A percentile compares a stretch with the other conserved stretches of the same genome.
Evolutionary conservation across 805 yeast genomes (phyloP).

Genomic region (Saturnispora saitoi): DNA sequence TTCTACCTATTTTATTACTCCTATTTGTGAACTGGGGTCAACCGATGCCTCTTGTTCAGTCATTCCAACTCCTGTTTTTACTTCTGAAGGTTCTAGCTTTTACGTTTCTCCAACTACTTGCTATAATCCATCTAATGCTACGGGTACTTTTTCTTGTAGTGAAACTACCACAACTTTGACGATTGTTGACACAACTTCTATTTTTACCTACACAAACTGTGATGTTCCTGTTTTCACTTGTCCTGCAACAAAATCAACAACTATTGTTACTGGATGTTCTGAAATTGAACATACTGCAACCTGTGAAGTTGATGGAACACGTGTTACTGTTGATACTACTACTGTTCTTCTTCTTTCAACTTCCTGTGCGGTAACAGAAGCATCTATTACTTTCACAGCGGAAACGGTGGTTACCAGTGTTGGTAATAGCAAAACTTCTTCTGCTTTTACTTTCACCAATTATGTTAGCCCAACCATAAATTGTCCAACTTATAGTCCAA

Average conservation of each 20-base stretch:
- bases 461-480: neutral
- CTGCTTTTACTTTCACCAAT: neutral
- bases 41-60: slow-evolving; percentile 11
- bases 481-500: slow-evolving; percentile 1
- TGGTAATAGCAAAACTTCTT: neutral
- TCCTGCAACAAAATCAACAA: slow-evolving; percentile 1
- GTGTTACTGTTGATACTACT: neutral
- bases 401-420: neutral
- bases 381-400: neutral
- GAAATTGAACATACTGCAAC: neutral
- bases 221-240: slow-evolving; percentile 11
- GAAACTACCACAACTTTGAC: slow-evolving; percentile 9
- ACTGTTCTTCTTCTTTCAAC: neutral
- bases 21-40: slow-evolving; percentile 9
- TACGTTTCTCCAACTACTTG: slow-evolving; percentile 13
- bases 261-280: slow-evolving; percentile 4
- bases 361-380: neutral
- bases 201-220: slow-evolving; percentile 11
- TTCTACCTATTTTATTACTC: slow-evolving; percentile 10
- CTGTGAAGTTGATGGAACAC: slow-evolving; percentile 3
- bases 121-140: slow-evolving; percentile 10
- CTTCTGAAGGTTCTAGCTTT: slow-evolving; percentile 1
- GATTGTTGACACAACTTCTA: neutral
- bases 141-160: slow-evolving; percentile 14
- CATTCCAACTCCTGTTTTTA: slow-evolving; percentile 5